phyloP scores from a whole-genome alignment of 208 protist genomes.

The Acanthamoeba castellanii region DNA sequence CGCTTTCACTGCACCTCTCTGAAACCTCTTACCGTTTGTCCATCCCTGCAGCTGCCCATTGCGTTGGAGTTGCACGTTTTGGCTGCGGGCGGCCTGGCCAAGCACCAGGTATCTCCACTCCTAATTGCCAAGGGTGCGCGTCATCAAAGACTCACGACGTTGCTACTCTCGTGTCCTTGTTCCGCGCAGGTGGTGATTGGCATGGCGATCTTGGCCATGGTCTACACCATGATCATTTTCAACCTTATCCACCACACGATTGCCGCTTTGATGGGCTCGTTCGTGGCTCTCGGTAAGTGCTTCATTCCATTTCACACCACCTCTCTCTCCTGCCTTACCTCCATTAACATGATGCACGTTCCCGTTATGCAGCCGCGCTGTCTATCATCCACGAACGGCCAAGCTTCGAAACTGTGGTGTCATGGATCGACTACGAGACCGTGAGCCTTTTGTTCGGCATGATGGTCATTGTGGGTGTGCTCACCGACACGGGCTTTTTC shows the following conservation, averaged over 20 bases:
- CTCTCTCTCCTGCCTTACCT: neutral
- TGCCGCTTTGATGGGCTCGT: slow-evolving; percentile 86
- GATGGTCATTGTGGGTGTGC: slow-evolving; percentile 89
- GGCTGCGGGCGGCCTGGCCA: neutral
- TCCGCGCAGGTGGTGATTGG: slow-evolving; percentile 81
- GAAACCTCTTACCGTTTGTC: neutral
- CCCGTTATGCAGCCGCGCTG: slow-evolving; percentile 30
- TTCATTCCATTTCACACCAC: neutral
- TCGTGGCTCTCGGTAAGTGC: slow-evolving; percentile 77
- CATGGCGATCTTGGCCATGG: slow-evolving; percentile 82
- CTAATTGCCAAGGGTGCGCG: no score
- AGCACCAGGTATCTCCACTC: slow-evolving; percentile 2
- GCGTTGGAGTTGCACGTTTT: slow-evolving; percentile 3
- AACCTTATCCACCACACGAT: slow-evolving; percentile 87
- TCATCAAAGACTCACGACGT: no score
- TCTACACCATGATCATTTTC: slow-evolving; percentile 88
- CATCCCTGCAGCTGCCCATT: neutral
- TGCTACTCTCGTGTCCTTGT: neutral
- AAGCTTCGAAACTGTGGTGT: slow-evolving; percentile 74
- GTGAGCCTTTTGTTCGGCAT: slow-evolving; percentile 87
- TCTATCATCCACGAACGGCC: slow-evolving; percentile 77
- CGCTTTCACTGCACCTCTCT: neutral
- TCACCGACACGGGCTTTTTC: slow-evolving; percentile 87
- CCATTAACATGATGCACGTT: neutral
- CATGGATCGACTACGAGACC: slow-evolving; percentile 83